phyloP scores from a whole-genome alignment of 768 basidiomycete species.

The Zangia roseola region DNA sequence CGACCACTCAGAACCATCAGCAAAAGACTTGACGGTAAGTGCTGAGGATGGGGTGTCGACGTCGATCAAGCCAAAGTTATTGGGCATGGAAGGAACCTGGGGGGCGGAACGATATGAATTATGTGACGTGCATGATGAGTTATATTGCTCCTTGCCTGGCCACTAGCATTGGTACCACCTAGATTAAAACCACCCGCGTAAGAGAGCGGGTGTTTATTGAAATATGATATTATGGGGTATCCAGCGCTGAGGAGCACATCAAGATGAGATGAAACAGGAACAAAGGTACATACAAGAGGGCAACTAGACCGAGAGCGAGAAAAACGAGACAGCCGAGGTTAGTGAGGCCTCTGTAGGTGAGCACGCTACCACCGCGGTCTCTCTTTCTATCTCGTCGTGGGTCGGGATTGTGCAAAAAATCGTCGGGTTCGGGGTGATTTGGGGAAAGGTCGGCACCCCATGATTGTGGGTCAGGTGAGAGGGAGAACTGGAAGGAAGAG shows the following conservation, averaged over 20 bases:
- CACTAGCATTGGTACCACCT: conserved; percentile 74
- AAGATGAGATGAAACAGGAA: neutral
- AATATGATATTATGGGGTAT: conserved; percentile 61
- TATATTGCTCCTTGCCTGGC: conserved; percentile 49
- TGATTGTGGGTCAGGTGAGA: conserved; percentile 67
- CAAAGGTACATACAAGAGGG: conserved; percentile 53
- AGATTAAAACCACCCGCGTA: conserved; percentile 65
- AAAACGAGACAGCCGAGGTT: conserved; percentile 70
- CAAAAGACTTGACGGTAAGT: conserved; percentile 52
- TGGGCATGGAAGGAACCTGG: conserved; percentile 56
- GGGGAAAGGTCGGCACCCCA: conserved; percentile 71
- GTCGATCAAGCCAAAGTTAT: conserved; percentile 76
- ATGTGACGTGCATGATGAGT: neutral
- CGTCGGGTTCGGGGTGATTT: conserved; percentile 58
- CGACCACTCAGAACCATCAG: conserved; percentile 52
- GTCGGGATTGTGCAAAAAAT: conserved; percentile 73
- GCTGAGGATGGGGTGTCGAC: conserved; percentile 63
- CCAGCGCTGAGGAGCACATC: conserved; percentile 45
- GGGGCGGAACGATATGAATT: neutral
- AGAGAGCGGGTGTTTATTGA: conserved; percentile 44
- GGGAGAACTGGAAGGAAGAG: conserved; percentile 51
- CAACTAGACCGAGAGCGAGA: conserved; percentile 50
- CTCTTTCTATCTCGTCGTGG: conserved; percentile 58
- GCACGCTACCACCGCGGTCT: conserved; percentile 54
- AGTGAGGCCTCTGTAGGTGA: conserved; percentile 66